Conservation (phyloP, 352 stramenopile species). For the Globisporangium nodosum region DNA sequence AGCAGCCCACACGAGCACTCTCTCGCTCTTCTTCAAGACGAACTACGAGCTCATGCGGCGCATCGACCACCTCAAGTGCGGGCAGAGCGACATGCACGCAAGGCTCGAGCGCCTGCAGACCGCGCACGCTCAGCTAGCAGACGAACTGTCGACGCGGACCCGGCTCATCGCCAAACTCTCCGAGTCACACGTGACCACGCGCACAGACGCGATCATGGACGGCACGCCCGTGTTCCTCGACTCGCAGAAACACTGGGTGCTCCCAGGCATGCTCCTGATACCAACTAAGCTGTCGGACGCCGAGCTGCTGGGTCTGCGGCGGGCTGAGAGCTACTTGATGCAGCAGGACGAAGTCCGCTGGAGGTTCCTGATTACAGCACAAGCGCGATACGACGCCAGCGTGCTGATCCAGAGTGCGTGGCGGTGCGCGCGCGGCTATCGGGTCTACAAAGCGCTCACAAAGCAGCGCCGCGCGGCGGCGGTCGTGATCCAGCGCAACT, state of each 20-base stretch:
- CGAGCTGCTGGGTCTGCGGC: constrained; percentile 40
- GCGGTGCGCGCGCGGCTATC: constrained; percentile 22
- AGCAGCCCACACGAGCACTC: background rate
- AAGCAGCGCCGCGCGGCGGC: constrained; percentile 28
- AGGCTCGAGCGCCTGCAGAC: constrained; percentile 24
- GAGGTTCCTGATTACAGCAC: constrained; percentile 37
- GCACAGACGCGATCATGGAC: constrained; percentile 63
- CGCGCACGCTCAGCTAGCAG: constrained; percentile 15
- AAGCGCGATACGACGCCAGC: constrained; percentile 41
- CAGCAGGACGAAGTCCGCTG: constrained; percentile 55
- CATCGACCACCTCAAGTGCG: constrained; percentile 40
- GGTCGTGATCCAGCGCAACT: constrained; percentile 60
- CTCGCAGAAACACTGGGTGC: constrained; percentile 62
- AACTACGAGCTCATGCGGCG: constrained; percentile 58
- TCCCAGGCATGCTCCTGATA: constrained; percentile 30
- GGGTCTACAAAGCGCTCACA: constrained; percentile 26
- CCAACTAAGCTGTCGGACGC: constrained; percentile 14
- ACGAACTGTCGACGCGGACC: constrained; percentile 39
- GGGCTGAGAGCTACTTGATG: constrained; percentile 63
- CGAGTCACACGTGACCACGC: constrained; percentile 34
- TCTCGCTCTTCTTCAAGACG: constrained; percentile 42
- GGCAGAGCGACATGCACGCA: constrained; percentile 33
- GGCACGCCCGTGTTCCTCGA: constrained; percentile 53
- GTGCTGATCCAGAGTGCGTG: constrained; percentile 39
- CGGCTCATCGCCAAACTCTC: constrained; percentile 54